Evolutionary conservation across 2,329 filamentous ascomycete genomes (phyloP).

Genomic region (Talaromyces sp.): DNA sequence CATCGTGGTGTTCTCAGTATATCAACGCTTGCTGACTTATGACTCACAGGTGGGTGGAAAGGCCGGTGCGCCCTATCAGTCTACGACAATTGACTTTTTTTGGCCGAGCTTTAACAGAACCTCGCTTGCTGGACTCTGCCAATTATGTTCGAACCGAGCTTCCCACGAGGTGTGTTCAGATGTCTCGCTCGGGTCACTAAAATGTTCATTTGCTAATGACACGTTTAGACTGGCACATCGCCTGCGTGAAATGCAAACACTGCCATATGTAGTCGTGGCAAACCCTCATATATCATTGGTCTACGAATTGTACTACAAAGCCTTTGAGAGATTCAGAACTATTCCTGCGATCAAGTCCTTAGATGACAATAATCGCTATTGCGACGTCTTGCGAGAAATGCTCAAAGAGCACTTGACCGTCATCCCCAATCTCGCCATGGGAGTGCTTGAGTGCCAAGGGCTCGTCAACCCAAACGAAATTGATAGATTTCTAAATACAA

Average conservation of each 20-base stretch:
- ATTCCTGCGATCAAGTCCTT: slow-evolving; percentile 78
- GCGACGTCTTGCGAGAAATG: slow-evolving; percentile 72
- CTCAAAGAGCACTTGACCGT: slow-evolving; percentile 86
- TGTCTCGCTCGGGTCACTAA: background rate
- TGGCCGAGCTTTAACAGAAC: slow-evolving; percentile 86
- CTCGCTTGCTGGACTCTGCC: slow-evolving; percentile 83
- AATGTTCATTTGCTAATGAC: slow-evolving; percentile 10
- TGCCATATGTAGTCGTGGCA: slow-evolving; percentile 94
- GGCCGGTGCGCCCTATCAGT: slow-evolving; percentile 91
- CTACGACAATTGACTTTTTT: slow-evolving; percentile 96
- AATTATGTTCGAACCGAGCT: slow-evolving; percentile 97
- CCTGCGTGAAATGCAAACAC: slow-evolving; percentile 92
- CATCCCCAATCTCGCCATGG: slow-evolving; percentile 91
- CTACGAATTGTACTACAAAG: slow-evolving; percentile 93
- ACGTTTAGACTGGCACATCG: slow-evolving; percentile 75
- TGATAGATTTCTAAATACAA: slow-evolving; percentile 92
- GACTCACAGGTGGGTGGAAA: slow-evolving; percentile 75
- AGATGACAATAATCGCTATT: slow-evolving; percentile 86
- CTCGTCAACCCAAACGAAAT: slow-evolving; percentile 77
- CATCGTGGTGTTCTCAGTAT: background rate
- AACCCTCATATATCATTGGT: slow-evolving; percentile 92
- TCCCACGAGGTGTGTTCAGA: slow-evolving; percentile 64
- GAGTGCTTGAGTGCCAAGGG: slow-evolving; percentile 83
- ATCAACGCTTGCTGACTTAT: slow-evolving; percentile 15
- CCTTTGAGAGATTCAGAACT: slow-evolving; percentile 88